These are phyloP conservation scores for Aaosphaeria arxii DNA, from an alignment of 2,329 filamentous ascomycete species.

Conservation along the genomic window DNA sequence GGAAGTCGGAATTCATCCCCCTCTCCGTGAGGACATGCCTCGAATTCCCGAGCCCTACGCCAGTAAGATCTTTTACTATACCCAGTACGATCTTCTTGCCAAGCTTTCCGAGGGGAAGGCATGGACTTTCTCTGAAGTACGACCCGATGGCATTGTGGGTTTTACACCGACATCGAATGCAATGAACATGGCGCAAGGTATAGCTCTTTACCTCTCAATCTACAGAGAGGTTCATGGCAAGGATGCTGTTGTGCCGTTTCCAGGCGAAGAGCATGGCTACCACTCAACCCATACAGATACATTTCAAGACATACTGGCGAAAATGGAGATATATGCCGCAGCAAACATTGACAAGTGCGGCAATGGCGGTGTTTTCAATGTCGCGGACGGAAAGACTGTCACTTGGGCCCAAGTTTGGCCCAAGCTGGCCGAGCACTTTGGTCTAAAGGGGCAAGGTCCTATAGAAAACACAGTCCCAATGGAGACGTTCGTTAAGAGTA, in stretches of 20 bases:
- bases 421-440: constrained; percentile 46
- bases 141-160: constrained; percentile 42
- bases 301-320: constrained; percentile 42
- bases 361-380: constrained; percentile 40
- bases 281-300: constrained; percentile 38
- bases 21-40: constrained; percentile 24
- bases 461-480: constrained; percentile 11
- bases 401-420: constrained; percentile 48
- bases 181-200: constrained; percentile 35
- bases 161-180: constrained; percentile 42
- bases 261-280: constrained; percentile 38
- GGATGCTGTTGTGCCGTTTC: constrained; percentile 38
- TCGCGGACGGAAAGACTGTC: constrained; percentile 32
- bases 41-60: constrained; percentile 33
- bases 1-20: constrained; percentile 14
- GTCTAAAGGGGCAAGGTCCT: constrained; percentile 39
- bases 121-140: constrained; percentile 42
- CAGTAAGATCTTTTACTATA: constrained; percentile 40
- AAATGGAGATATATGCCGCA: constrained; percentile 41
- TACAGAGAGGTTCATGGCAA: constrained; percentile 36
- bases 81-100: constrained; percentile 39
- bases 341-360: constrained; percentile 39
- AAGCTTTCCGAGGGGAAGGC: constrained; percentile 34
- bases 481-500: no score
- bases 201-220: constrained; percentile 39